Conservation (phyloP, 1,139 yeast species). For the Sugiyamaella pinicola region DNA sequence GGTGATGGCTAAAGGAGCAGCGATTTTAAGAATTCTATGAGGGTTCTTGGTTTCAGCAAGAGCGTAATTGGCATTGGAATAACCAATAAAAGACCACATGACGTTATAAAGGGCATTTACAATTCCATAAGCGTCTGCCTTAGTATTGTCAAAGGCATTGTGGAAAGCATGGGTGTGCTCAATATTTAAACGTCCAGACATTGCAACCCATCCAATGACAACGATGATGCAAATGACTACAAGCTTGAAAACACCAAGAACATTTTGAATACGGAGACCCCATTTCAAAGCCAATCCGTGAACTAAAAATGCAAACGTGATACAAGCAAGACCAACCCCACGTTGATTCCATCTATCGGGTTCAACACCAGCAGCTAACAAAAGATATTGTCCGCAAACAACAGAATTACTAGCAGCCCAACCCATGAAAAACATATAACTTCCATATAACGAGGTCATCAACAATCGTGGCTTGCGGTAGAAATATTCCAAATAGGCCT, state of each 20-base stretch:
- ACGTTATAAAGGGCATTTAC: constrained; percentile 79
- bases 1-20: constrained; percentile 71
- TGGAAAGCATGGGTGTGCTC: constrained; percentile 58
- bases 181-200: constrained; percentile 61
- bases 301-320: constrained; percentile 68
- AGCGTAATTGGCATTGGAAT: constrained; percentile 73
- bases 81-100: constrained; percentile 67
- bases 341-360: constrained; percentile 75
- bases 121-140: constrained; percentile 71
- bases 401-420: constrained; percentile 82
- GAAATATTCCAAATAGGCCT: constrained; percentile 75
- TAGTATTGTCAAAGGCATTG: constrained; percentile 55
- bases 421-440: constrained; percentile 75
- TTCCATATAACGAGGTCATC: constrained; percentile 72
- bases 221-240: constrained; percentile 67
- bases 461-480: constrained; percentile 69
- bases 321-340: constrained; percentile 72
- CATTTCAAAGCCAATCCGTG: constrained; percentile 63
- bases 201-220: constrained; percentile 80
- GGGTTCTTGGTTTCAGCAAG: constrained; percentile 78
- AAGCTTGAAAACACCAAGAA: constrained; percentile 71
- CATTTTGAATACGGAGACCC: constrained; percentile 69
- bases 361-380: constrained; percentile 71
- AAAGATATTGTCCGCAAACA: constrained; percentile 52
- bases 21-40: constrained; percentile 62